Percentiles rank a stretch among this genome's conserved stretches.
These are phyloP conservation scores for Decorospora gaudefroyi DNA, from an alignment of 2,329 filamentous ascomycete species.

Conservation along the genomic window DNA sequence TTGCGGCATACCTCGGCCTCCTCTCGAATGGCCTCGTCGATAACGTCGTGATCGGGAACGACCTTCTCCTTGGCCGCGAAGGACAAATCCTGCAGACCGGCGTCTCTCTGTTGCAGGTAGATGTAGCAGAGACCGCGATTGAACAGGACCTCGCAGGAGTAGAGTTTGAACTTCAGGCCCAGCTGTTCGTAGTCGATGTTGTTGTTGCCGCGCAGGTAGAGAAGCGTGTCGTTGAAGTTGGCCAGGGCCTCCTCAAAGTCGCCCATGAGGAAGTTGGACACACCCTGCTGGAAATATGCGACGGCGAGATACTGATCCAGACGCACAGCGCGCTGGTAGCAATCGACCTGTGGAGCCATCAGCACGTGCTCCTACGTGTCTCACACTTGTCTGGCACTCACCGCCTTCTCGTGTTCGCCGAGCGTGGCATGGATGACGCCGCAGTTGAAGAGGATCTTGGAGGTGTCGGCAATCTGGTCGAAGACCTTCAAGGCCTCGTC, in stretches of 20 bases:
- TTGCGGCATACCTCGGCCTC: constrained; percentile 74
- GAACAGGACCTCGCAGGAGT: constrained; percentile 96
- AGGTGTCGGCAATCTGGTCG: constrained; percentile 86
- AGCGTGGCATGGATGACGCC: constrained; percentile 96
- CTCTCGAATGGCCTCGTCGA: constrained; percentile 93
- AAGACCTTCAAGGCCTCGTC: constrained; percentile 85
- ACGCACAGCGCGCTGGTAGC: constrained; percentile 87
- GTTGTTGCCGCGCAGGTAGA: constrained; percentile 93
- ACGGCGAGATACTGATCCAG: constrained; percentile 96
- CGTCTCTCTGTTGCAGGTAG: constrained; percentile 88
- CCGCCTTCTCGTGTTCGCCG: constrained; percentile 93
- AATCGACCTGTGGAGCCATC: constrained; percentile 71
- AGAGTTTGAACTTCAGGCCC: constrained; percentile 92
- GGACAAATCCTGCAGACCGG: constrained; percentile 85
- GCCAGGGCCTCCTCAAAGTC: constrained; percentile 97
- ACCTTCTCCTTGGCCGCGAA: constrained; percentile 96
- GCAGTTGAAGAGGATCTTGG: constrained; percentile 98
- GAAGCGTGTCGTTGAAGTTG: constrained; percentile 97
- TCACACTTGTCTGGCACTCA: constrained; percentile 54
- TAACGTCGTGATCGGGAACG: constrained; percentile 94
- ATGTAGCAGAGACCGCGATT: constrained; percentile 97
- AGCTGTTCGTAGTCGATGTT: constrained; percentile 98
- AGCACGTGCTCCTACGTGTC: constrained; percentile 19
- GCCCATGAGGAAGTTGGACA: constrained; percentile 95
- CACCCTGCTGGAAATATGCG: constrained; percentile 97